Conservation (phyloP, 805 yeast species). For the Kodamaea laetipori region DNA sequence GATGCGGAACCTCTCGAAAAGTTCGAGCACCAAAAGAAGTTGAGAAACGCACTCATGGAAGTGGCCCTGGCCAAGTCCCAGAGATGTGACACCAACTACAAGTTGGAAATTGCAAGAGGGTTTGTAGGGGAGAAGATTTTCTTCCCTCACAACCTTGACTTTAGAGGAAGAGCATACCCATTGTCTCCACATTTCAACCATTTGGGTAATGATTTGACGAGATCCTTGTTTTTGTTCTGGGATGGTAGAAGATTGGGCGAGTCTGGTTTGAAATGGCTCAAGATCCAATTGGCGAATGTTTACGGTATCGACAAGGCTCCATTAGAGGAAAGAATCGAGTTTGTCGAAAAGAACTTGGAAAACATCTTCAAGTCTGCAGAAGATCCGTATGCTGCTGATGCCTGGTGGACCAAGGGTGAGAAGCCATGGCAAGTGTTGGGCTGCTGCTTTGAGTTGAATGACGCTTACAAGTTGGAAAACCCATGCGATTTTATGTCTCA, state of each 20-base stretch:
- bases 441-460: conserved; percentile 64
- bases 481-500: conserved; percentile 68
- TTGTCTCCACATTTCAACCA: conserved; percentile 79
- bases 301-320: conserved; percentile 77
- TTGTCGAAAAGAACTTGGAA: conserved; percentile 57
- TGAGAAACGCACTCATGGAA: conserved; percentile 58
- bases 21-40: conserved; percentile 65
- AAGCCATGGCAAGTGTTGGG: conserved; percentile 84
- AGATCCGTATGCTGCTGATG: conserved; percentile 57
- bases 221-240: conserved; percentile 76
- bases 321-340: conserved; percentile 60
- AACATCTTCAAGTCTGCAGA: conserved; percentile 59
- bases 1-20: conserved; percentile 73
- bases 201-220: conserved; percentile 74
- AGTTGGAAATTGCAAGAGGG: conserved; percentile 92
- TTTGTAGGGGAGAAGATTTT: conserved; percentile 72
- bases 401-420: conserved; percentile 75
- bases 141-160: conserved; percentile 81
- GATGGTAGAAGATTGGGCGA: conserved; percentile 69
- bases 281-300: conserved; percentile 71
- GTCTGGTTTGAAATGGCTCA: conserved; percentile 69
- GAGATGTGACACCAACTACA: conserved; percentile 92
- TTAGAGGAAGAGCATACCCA: conserved; percentile 85
- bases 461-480: conserved; percentile 60
- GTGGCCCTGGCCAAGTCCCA: conserved; percentile 74